Percentiles rank a stretch among this genome's conserved stretches.
These are phyloP conservation scores for Leptomonas pyrrhocoris DNA, from an alignment of 208 protist genomes.

Conservation along the genomic window DNA sequence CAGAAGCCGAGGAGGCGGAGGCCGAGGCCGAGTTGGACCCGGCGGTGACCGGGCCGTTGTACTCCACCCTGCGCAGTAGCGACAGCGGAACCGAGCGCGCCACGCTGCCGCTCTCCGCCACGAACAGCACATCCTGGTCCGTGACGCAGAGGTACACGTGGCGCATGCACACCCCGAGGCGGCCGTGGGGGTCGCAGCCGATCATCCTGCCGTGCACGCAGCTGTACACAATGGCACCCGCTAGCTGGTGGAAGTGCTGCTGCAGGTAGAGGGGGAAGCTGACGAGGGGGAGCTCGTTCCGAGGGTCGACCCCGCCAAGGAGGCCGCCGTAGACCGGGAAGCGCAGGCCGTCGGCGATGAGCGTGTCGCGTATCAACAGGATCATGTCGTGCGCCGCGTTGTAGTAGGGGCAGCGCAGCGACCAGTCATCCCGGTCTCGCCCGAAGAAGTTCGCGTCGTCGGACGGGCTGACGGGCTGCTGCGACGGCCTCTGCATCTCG, in stretches of 20 bases:
- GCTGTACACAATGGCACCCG: slow-evolving; percentile 43
- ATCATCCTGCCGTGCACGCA: slow-evolving; percentile 44
- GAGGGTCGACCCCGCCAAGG: slow-evolving; percentile 40
- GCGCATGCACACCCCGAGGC: slow-evolving; percentile 30
- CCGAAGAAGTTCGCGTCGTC: slow-evolving; percentile 39
- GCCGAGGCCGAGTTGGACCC: neutral
- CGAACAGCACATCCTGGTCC: slow-evolving; percentile 33
- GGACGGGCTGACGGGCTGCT: slow-evolving; percentile 12
- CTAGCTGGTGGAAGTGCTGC: slow-evolving; percentile 27
- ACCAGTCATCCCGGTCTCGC: slow-evolving; percentile 33
- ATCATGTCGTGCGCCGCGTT: slow-evolving; percentile 22
- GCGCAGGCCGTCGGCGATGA: slow-evolving; percentile 43
- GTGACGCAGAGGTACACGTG: slow-evolving; percentile 52
- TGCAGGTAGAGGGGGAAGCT: slow-evolving; percentile 43
- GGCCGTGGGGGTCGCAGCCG: slow-evolving; percentile 29
- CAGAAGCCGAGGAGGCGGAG: no score
- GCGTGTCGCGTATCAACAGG: slow-evolving; percentile 38
- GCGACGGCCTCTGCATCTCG: slow-evolving; percentile 13
- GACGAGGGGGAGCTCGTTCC: slow-evolving; percentile 43
- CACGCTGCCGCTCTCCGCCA: slow-evolving; percentile 31
- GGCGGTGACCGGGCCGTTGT: slow-evolving; percentile 15
- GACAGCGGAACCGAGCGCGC: slow-evolving; percentile 30
- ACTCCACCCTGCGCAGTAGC: slow-evolving; percentile 28
- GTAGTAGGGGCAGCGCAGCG: slow-evolving; percentile 33
- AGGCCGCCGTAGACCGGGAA: slow-evolving; percentile 42